Base-by-base conservation (phyloP, 2,329 filamentous ascomycete genomes). In the Pestalotiopsis sp. region DNA sequence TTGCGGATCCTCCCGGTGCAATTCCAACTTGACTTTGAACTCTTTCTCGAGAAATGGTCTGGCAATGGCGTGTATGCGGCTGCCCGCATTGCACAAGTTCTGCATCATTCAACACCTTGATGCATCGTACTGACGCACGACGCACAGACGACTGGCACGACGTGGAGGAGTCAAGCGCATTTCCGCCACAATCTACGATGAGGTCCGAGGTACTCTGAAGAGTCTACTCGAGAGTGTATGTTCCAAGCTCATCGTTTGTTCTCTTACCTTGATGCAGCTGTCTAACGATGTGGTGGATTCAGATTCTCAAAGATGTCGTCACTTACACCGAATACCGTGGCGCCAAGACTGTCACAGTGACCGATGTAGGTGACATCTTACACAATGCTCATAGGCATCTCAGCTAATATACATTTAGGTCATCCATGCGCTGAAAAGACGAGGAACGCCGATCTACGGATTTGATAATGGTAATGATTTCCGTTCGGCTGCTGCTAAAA, bases 121-220 rank as follows among this genome's bases (percentile, higher is more conserved):
- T 52, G 12, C 31, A 5, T 27, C 7, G 31, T 36, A 12, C 59
- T 56, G 31, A 31, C 63, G n/a, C 13, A 2, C 11, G n/a, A 17
- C 13, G 36, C 68, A 36, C 36, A 90, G 92, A 72, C 90, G 92
- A 56, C 80, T 95, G 0, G 93, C 93, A 1, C 88, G 93, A 5
- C 89, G 93, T 6, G 93, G 92, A 1, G 93, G 93, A 0, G 90
- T 95, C 0, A 94, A 94, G 76, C 84, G 92, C 0, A 93, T 95
- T 9, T 91, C 90, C 0, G 86, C 76, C 0, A 71, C 60, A 0
- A 90, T 94, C 2, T 95, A 95, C 73, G 83, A 89, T 0, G 90
- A 92, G 0, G 78, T 85, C 0, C 83, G 93, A 0, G 20, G 3
- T 0, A 87, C 83, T 0, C 66, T 95, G 1, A 87, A 84, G 25